Conservation (phyloP, 768 basidiomycete species). For the Kwoniella dendrophila region DNA sequence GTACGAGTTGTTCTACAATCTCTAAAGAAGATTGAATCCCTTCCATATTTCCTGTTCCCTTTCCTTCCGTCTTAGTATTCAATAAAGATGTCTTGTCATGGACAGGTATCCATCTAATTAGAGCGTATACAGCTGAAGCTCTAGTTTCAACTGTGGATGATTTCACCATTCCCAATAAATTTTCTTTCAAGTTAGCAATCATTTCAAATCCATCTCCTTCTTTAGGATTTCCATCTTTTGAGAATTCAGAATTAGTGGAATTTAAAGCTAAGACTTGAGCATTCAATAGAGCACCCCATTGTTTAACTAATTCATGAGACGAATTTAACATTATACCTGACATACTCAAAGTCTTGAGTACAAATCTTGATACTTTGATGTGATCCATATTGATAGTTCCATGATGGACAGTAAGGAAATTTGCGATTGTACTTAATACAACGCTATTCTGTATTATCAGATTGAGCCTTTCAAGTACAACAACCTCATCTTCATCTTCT, state of each 20-base stretch:
- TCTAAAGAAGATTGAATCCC: conserved; percentile 6
- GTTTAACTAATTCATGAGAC: conserved; percentile 28
- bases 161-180: conserved; percentile 27
- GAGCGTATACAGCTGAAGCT: conserved; percentile 42
- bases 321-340: conserved; percentile 30
- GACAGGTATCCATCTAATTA: conserved; percentile 33
- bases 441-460: conserved; percentile 33
- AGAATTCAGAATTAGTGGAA: too few species aligned
- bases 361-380: conserved; percentile 25
- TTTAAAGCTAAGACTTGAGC: conserved; percentile 36
- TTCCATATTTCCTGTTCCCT: background rate
- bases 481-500: background rate
- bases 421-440: conserved; percentile 39
- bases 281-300: conserved; percentile 47
- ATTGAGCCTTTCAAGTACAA: conserved; percentile 1
- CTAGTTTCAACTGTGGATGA: conserved; percentile 35
- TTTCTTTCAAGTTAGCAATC: conserved; percentile 15
- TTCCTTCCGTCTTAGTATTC: background rate
- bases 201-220: conserved; percentile 4
- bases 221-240: too few species aligned
- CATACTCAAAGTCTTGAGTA: conserved; percentile 23
- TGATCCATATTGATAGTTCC: too few species aligned
- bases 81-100: too few species aligned
- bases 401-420: conserved; percentile 25
- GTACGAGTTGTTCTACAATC: conserved; percentile 16